These are phyloP conservation scores for Oryza rufipogon DNA, from an alignment of 176 grass and related monocot genomes.

Conservation along the genomic window DNA sequence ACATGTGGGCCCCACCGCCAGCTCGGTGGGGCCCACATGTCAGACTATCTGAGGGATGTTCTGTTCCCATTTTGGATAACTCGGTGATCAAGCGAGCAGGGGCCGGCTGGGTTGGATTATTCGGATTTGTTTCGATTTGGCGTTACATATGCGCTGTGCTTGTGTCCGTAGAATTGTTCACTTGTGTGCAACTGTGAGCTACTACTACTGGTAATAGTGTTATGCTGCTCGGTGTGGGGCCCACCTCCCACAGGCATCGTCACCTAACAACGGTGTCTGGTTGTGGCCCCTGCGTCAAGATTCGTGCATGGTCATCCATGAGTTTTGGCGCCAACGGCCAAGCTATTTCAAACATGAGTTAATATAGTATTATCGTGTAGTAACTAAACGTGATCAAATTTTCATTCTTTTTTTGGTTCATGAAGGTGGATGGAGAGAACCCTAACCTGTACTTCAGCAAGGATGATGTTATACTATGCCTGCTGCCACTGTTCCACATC, in stretches of 20 bases:
- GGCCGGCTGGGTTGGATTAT: background rate
- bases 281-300: background rate
- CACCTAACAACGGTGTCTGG: background rate
- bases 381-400: background rate
- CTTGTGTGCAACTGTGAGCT: background rate
- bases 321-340: background rate
- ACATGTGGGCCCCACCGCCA: background rate
- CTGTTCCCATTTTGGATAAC: background rate
- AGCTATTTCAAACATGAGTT: background rate
- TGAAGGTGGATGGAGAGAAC: conserved; percentile 68
- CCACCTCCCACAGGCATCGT: background rate
- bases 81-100: background rate
- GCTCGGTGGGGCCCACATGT: background rate
- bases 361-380: too few relatives aligned
- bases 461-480: conserved; percentile 74
- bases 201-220: background rate
- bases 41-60: background rate
- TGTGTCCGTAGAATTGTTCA: background rate
- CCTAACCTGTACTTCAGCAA: conserved; percentile 79
- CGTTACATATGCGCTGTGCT: background rate
- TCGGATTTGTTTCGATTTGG: background rate
- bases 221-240: background rate
- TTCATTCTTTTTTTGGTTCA: background rate
- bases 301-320: background rate
- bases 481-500: conserved; percentile 95